Evolutionary conservation across 1,139 yeast genomes (phyloP).

Genomic region (Candida pseudoviswanathii): DNA sequence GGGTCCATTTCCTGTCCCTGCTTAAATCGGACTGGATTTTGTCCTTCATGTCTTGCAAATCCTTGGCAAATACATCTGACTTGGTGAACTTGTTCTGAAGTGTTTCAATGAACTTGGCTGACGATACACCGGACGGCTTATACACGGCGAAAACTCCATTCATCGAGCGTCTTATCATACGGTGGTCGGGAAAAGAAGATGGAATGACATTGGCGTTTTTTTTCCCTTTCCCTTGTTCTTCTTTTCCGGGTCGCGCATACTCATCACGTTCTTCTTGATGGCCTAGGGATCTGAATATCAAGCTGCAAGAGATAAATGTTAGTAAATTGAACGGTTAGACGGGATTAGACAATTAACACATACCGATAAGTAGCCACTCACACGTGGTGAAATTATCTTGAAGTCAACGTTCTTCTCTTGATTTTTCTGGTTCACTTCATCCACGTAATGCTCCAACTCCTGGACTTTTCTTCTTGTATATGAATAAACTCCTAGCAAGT

Average conservation of each 20-base stretch:
- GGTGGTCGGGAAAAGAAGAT: background rate
- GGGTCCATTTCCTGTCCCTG: constrained; percentile 51
- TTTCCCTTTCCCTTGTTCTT: constrained; percentile 7
- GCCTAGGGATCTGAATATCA: constrained; percentile 54
- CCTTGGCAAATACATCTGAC: constrained; percentile 59
- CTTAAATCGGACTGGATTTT: constrained; percentile 37
- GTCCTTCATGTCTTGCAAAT: constrained; percentile 45
- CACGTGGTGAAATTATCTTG: constrained; percentile 52
- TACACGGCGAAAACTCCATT: constrained; percentile 93
- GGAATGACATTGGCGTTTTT: background rate
- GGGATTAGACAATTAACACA: constrained; percentile 26
- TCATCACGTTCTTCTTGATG: constrained; percentile 15
- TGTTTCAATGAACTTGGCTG: constrained; percentile 69
- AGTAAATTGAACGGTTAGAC: no score
- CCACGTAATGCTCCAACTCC: constrained; percentile 50
- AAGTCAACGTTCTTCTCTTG: constrained; percentile 26
- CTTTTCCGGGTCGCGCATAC: background rate
- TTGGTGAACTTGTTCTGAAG: constrained; percentile 64
- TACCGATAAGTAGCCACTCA: constrained; percentile 65
- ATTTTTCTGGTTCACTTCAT: constrained; percentile 37
- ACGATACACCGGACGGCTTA: constrained; percentile 85
- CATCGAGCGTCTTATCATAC: constrained; percentile 39
- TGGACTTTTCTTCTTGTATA: constrained; percentile 31
- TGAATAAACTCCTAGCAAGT: constrained; percentile 20
- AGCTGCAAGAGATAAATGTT: constrained; percentile 14